These are phyloP conservation scores for Juncus effusus DNA, from an alignment of 176 grass and related monocot genomes.

Conservation along the genomic window DNA sequence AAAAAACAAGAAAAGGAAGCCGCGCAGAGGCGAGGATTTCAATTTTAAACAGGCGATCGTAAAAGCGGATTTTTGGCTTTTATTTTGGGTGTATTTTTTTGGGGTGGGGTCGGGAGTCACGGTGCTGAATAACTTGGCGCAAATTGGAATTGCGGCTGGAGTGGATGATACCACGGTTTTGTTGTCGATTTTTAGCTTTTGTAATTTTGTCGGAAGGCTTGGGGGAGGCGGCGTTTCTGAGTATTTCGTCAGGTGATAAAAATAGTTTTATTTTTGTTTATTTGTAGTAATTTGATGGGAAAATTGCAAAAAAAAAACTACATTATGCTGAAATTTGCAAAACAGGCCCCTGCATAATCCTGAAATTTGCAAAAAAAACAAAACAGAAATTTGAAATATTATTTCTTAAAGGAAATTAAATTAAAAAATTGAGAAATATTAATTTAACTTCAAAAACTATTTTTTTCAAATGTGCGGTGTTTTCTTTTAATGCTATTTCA, in stretches of 20 bases:
- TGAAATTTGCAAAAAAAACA: no score
- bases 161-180: conserved; percentile 62
- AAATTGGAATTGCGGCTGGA: conserved; percentile 81
- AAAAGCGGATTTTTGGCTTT: conserved; percentile 95
- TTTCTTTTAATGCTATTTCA: no score
- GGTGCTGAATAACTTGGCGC: conserved; percentile 88
- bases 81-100: conserved; percentile 73
- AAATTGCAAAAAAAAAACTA: no score
- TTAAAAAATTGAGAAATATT: not conserved
- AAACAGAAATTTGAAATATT: not conserved
- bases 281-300: not conserved
- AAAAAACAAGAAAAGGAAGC: conserved; percentile 59
- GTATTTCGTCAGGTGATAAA: conserved; percentile 66
- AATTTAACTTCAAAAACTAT: not conserved
- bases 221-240: conserved; percentile 70
- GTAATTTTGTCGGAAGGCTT: conserved; percentile 87
- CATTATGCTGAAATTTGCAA: no score
- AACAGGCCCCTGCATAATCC: no score
- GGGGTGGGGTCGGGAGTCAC: conserved; percentile 87
- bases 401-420: not conserved
- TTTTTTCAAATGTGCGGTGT: not conserved
- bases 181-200: conserved; percentile 84
- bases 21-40: conserved; percentile 88
- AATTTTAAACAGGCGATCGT: conserved; percentile 74
- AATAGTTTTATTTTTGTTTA: no score